Evolutionary conservation across 495 filamentous ascomycete genomes (phyloP).

Genomic region (Filosporella fistucella): DNA sequence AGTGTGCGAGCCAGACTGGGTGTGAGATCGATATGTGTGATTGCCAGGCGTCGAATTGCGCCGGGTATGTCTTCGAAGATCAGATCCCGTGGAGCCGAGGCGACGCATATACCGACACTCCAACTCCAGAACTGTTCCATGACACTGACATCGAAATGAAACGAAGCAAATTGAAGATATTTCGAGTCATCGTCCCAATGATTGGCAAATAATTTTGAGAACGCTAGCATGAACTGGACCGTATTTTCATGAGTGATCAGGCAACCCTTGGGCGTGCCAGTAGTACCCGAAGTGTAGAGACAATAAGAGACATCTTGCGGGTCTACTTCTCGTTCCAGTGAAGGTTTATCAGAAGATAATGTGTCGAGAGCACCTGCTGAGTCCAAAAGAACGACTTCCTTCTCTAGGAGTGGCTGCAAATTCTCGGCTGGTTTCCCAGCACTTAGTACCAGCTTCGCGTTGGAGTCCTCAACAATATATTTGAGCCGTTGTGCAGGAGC

Average conservation of each 20-base stretch:
- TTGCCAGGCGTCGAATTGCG: conserved; percentile 61
- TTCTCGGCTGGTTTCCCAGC: conserved; percentile 21
- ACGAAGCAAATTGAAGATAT: conserved; percentile 84
- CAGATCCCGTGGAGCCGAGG: conserved; percentile 70
- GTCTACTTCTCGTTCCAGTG: conserved; percentile 24
- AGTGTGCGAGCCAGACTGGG: conserved; percentile 60
- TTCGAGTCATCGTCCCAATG: conserved; percentile 66
- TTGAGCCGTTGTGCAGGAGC: conserved; percentile 57
- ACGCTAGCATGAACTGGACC: conserved; percentile 72
- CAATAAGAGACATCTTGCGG: conserved; percentile 60
- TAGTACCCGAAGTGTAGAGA: conserved; percentile 80
- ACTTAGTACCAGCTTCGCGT: conserved; percentile 46
- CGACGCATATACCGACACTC: conserved; percentile 77
- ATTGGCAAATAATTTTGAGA: conserved; percentile 60
- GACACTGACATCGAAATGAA: conserved; percentile 86
- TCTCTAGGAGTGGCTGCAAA: conserved; percentile 25
- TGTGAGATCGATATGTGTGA: conserved; percentile 85
- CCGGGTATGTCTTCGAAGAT: conserved; percentile 71
- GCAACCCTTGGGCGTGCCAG: conserved; percentile 75
- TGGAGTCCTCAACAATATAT: conserved; percentile 64
- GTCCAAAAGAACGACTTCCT: conserved; percentile 36
- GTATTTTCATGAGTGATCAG: conserved; percentile 69
- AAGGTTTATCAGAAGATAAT: conserved; percentile 23
- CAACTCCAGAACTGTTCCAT: conserved; percentile 88
- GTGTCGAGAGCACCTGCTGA: conserved; percentile 24